A percentile compares a stretch with the other conserved stretches of the same genome.
Evolutionary conservation across 2,329 filamentous ascomycete genomes (phyloP).

Genomic region (Catunica adiposa): DNA sequence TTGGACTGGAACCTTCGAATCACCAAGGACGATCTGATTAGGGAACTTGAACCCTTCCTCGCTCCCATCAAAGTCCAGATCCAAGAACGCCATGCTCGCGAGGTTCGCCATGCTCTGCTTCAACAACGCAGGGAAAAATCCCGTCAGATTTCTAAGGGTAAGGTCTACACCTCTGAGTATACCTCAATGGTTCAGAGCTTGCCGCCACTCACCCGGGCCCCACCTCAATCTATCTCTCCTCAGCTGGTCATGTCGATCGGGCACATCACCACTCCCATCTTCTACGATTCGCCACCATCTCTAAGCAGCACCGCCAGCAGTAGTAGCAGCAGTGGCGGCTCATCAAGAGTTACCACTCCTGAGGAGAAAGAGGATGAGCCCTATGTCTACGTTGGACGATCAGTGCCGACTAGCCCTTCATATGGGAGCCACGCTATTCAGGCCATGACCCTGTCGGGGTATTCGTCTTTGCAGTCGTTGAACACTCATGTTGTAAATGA

Average conservation of each 20-base stretch:
- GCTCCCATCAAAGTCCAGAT: conserved; percentile 58
- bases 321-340: conserved; percentile 30
- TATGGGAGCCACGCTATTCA: conserved; percentile 14
- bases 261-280: conserved; percentile 22
- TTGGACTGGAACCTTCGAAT: conserved; percentile 90
- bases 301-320: conserved; percentile 28
- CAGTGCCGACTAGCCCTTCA: no score
- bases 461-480: conserved; percentile 20
- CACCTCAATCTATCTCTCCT: conserved; percentile 15
- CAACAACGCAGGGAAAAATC: conserved; percentile 26
- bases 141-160: no score
- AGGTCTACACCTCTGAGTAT: no score
- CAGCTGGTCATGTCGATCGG: conserved; percentile 20
- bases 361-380: conserved; percentile 25
- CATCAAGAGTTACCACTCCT: conserved; percentile 36
- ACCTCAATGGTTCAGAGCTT: no score
- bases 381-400: conserved; percentile 15
- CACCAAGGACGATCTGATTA: conserved; percentile 68
- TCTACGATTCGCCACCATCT: conserved; percentile 24
- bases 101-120: conserved; percentile 33
- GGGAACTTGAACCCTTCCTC: conserved; percentile 75
- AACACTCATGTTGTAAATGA: conserved; percentile 29
- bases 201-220: conserved; percentile 19
- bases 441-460: conserved; percentile 14
- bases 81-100: conserved; percentile 32